These are phyloP conservation scores for Trichosporon coremiiforme DNA, from an alignment of 1,284 basidiomycete species.

Conservation along the genomic window DNA sequence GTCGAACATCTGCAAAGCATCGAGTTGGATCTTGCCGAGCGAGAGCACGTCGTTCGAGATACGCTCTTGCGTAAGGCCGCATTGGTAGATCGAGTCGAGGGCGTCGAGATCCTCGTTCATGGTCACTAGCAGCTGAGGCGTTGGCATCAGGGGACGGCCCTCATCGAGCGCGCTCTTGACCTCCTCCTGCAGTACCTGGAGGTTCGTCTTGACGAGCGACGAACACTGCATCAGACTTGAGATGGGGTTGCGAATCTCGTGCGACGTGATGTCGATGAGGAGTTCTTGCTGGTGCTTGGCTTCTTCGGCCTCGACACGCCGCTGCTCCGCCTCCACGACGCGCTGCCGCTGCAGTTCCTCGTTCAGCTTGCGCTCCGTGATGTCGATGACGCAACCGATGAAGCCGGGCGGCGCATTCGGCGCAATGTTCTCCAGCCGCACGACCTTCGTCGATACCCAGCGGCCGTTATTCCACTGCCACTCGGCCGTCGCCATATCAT, in stretches of 20 bases:
- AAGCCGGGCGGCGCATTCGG: slow-evolving; percentile 37
- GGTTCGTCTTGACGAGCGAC: slow-evolving; percentile 50
- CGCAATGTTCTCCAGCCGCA: slow-evolving; percentile 44
- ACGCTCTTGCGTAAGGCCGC: slow-evolving; percentile 51
- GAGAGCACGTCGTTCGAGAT: slow-evolving; percentile 55
- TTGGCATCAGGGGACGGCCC: slow-evolving; percentile 21
- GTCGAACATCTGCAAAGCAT: slow-evolving; percentile 33
- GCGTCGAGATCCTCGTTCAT: slow-evolving; percentile 33
- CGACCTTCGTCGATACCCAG: slow-evolving; percentile 42
- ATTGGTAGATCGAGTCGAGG: slow-evolving; percentile 35
- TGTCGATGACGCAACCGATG: slow-evolving; percentile 52
- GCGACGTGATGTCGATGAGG: slow-evolving; percentile 54
- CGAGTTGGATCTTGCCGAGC: slow-evolving; percentile 52
- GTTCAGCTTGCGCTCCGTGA: slow-evolving; percentile 50
- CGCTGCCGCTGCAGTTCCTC: slow-evolving; percentile 48
- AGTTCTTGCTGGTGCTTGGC: slow-evolving; percentile 54
- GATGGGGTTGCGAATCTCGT: slow-evolving; percentile 48
- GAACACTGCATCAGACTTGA: slow-evolving; percentile 43
- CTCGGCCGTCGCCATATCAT: slow-evolving; percentile 32
- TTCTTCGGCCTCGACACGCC: slow-evolving; percentile 52
- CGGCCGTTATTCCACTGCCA: slow-evolving; percentile 43
- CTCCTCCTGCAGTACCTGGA: slow-evolving; percentile 46
- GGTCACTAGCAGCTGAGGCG: slow-evolving; percentile 27
- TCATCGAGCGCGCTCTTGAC: slow-evolving; percentile 26
- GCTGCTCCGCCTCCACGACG: slow-evolving; percentile 50